Conservation (phyloP, 148 eudicot species). For the Selenicereus undatus region DNA sequence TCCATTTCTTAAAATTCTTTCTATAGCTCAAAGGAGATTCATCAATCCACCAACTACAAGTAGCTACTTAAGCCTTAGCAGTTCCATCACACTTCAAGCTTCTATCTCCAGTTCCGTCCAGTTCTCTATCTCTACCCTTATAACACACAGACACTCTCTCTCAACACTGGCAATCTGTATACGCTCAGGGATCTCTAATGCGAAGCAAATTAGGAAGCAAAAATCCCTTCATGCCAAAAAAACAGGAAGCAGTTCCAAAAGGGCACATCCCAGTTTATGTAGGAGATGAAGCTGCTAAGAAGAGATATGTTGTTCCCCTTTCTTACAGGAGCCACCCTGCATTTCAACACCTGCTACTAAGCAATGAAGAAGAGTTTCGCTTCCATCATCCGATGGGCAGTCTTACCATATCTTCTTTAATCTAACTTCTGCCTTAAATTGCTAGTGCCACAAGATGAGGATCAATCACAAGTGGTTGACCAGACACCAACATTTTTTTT, state of each 20-base stretch:
- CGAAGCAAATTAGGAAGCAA: slow-evolving; percentile 9
- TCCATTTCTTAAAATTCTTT: neutral
- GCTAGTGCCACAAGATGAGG: neutral
- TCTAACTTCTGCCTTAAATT: neutral
- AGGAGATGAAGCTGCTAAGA: slow-evolving; percentile 9
- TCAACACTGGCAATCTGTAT: neutral
- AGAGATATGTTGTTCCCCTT: slow-evolving; percentile 9
- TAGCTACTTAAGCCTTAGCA: neutral
- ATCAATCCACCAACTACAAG: slow-evolving; percentile 5
- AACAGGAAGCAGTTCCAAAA: slow-evolving; percentile 4
- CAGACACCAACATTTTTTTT: too few species aligned
- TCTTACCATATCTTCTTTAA: slow-evolving; percentile 6
- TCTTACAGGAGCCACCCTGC: slow-evolving; percentile 10
- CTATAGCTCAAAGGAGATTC: neutral
- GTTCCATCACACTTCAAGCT: slow-evolving; percentile 4
- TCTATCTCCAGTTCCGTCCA: neutral
- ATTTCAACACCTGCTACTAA: slow-evolving; percentile 24
- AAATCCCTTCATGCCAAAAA: neutral
- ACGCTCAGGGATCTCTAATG: neutral
- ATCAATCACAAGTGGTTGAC: too few species aligned
- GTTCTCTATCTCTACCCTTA: neutral
- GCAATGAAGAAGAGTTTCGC: slow-evolving; percentile 14
- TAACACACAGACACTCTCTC: neutral
- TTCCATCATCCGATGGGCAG: slow-evolving; percentile 24
- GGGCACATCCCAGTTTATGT: slow-evolving; percentile 15